Conservation (phyloP, 129 eudicot genomes). For the Flaveria brownii region DNA sequence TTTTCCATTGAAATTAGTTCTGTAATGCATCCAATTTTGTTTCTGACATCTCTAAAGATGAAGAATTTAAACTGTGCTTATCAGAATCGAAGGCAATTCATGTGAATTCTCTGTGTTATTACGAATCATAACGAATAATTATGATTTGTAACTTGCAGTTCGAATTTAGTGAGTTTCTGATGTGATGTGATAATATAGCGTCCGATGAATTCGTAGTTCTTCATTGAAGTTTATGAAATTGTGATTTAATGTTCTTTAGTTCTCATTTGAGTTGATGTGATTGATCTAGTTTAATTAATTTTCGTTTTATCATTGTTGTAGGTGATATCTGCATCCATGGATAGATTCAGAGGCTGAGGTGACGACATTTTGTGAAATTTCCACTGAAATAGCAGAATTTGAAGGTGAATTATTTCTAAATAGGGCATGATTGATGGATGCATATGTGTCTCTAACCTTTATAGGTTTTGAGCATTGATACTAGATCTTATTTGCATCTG, state of each 20-base stretch:
- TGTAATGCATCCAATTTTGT: neutral
- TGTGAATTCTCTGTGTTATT: neutral
- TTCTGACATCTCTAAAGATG: neutral
- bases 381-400: conserved; percentile 5
- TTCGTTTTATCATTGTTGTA: conserved; percentile 4
- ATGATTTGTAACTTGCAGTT: neutral
- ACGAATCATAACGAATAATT: neutral
- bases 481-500: conserved; percentile 1
- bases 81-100: neutral
- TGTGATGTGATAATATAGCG: conserved; percentile 16
- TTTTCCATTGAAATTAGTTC: neutral
- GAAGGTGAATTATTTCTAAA: conserved; percentile 13
- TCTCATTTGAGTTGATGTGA: neutral
- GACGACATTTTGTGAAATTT: conserved; percentile 20
- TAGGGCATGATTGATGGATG: neutral
- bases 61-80: too few relatives aligned
- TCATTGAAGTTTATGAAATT: neutral
- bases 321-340: conserved; percentile 23
- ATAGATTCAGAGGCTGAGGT: conserved; percentile 20
- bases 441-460: neutral
- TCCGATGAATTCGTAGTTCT: neutral
- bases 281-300: neutral
- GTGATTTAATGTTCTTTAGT: neutral
- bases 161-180: conserved; percentile 3
- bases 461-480: neutral